Base-by-base conservation (phyloP, 345 rosid species). In the Iberis pinnata region DNA sequence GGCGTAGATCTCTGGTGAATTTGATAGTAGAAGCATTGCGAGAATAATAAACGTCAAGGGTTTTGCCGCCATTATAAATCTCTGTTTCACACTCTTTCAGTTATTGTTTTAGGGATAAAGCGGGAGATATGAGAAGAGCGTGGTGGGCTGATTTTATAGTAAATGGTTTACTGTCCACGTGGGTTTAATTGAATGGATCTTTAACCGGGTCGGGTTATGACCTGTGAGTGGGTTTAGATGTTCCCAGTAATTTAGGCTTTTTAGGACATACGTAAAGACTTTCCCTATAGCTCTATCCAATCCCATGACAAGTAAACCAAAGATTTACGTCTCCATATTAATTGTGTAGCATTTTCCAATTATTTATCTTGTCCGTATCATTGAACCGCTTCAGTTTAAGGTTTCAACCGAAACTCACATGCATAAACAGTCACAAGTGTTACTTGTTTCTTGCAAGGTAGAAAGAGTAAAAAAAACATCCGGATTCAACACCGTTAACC, bases 11-110 rank as follows among this genome's bases (percentile, higher is more conserved):
- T 61, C 70, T 52, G 29, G 63, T 53, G 62, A 35, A 13, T 50
- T 18, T n/a, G n/a, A n/a, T n/a, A n/a, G n/a, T 5, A 77, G 37
- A n/a, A 79, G 75, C 11, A 72, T 22, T 6, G 58, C 25, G 18
- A 75, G 43, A 2, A 52, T 25, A 22, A 67, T 29, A 26, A 35
- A 22, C 49, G 43, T n/a, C 42, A 19, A 36, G 17, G 65, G 50
- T 36, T 50, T 78, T 80, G 65, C 88, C 89, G 95, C 97, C 97
- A 89, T 86, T 65, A 46, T 43, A 18, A 7, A 0, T 39, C 7
- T 39, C 13, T 51, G 8, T 32, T 32, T 32, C 1, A 8, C 14
- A 12, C 19, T 40, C 1, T 25, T 14, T 5, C 53, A n/a, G n/a
- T n/a, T n/a, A n/a, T 18, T 54, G 12, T 53, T 18, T 3, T 12